Percentiles rank a stretch among this genome's conserved stretches.
phyloP scores from a whole-genome alignment of 2,329 filamentous ascomycete species.

The Ascochyta rabiei region DNA sequence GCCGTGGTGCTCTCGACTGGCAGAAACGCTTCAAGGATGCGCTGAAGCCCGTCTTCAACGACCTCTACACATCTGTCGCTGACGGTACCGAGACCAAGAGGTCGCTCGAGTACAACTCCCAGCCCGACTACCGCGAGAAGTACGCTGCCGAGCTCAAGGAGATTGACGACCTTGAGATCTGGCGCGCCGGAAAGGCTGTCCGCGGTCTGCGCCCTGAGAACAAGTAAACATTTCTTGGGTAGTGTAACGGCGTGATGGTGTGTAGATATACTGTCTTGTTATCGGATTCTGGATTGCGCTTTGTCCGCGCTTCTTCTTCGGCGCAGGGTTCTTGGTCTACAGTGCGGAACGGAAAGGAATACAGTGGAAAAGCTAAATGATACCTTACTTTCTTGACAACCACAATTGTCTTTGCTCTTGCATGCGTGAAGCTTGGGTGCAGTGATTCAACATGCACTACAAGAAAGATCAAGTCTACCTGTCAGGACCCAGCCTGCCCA shows the following conservation, averaged over 20 bases:
- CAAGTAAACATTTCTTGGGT: constrained; percentile 31
- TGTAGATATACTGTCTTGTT: constrained; percentile 16
- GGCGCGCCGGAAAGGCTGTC: constrained; percentile 97
- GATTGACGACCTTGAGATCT: constrained; percentile 98
- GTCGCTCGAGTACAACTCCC: constrained; percentile 95
- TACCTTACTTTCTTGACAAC: constrained; percentile 8
- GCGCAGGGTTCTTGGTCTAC: constrained; percentile 11
- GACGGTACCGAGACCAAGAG: constrained; percentile 94
- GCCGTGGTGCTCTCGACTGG: constrained; percentile 99
- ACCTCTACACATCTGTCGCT: constrained; percentile 91
- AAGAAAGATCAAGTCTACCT: no score
- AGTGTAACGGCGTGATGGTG: neutral
- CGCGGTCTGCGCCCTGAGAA: constrained; percentile 58
- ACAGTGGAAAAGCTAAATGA: constrained; percentile 12
- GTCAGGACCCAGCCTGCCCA: no score
- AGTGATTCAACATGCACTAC: no score
- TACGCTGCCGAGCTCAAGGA: constrained; percentile 99
- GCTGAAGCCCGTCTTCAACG: constrained; percentile 98
- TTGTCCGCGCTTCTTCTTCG: constrained; percentile 13
- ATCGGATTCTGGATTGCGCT: constrained; percentile 5
- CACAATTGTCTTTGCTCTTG: no score
- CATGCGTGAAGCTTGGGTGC: no score
- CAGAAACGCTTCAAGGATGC: constrained; percentile 95
- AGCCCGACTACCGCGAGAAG: constrained; percentile 93
- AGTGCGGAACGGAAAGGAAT: neutral